A percentile compares a stretch with the other conserved stretches of the same genome.
phyloP scores from a whole-genome alignment of 2,329 filamentous ascomycete species.

The Juglanconis oblonga region DNA sequence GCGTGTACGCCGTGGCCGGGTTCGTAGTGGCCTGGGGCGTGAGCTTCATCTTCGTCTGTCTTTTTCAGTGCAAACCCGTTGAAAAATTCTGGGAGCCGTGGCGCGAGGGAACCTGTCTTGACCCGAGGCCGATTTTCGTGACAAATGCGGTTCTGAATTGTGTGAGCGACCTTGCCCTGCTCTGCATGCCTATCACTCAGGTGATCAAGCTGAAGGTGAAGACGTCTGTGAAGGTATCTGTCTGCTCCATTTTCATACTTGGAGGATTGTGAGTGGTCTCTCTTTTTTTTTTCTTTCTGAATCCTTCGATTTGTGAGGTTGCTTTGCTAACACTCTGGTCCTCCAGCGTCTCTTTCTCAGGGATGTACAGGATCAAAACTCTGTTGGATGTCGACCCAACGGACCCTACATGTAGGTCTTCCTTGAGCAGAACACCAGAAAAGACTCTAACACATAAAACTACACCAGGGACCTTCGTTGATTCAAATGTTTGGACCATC shows the following conservation, averaged over 20 bases:
- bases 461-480: slow-evolving; percentile 11
- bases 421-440: background rate
- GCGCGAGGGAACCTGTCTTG: slow-evolving; percentile 41
- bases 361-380: slow-evolving; percentile 13
- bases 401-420: background rate
- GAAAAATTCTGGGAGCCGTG: slow-evolving; percentile 42
- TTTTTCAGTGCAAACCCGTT: slow-evolving; percentile 50
- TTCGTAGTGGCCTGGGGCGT: slow-evolving; percentile 45
- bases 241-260: slow-evolving; percentile 40
- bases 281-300: too few species aligned
- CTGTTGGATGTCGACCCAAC: background rate
- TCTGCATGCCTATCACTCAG: slow-evolving; percentile 44
- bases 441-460: background rate
- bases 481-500: slow-evolving; percentile 22
- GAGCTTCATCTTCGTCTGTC: slow-evolving; percentile 41
- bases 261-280: slow-evolving; percentile 38
- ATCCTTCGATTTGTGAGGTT: background rate
- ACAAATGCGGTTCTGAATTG: slow-evolving; percentile 48
- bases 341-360: slow-evolving; percentile 13
- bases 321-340: background rate
- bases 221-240: slow-evolving; percentile 35
- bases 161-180: slow-evolving; percentile 42
- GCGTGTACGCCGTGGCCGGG: slow-evolving; percentile 32
- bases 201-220: slow-evolving; percentile 44
- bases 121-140: slow-evolving; percentile 45